These are phyloP conservation scores for Cardamine resedifolia DNA, from an alignment of 345 rosid species.

Conservation along the genomic window DNA sequence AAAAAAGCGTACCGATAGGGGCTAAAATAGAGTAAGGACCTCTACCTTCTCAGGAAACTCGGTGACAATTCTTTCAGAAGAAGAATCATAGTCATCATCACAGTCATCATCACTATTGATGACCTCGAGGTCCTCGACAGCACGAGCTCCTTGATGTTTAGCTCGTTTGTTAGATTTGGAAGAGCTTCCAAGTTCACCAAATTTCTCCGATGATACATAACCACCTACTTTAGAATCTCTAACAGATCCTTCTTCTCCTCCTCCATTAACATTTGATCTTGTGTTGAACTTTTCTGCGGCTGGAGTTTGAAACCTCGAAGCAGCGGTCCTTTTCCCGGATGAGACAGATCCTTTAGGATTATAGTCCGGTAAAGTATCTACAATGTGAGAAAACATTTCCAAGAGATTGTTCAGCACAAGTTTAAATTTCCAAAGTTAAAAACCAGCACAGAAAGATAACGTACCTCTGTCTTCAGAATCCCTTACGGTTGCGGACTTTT, in stretches of 20 bases:
- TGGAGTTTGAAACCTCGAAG: slow-evolving; percentile 21
- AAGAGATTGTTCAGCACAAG: slow-evolving; percentile 9
- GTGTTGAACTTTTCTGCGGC: slow-evolving; percentile 33
- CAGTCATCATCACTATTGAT: slow-evolving; percentile 26
- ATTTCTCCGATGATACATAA: slow-evolving; percentile 34
- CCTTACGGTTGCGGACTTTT: slow-evolving; percentile 27
- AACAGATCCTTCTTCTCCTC: slow-evolving; percentile 30
- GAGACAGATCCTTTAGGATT: slow-evolving; percentile 29
- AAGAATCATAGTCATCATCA: no score
- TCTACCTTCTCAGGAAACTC: slow-evolving; percentile 6
- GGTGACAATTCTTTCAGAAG: slow-evolving; percentile 9
- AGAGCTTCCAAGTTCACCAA: slow-evolving; percentile 24
- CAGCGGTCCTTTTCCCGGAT: slow-evolving; percentile 35
- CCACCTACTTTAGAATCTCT: neutral
- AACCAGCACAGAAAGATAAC: neutral
- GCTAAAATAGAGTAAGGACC: neutral
- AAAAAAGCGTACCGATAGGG: neutral
- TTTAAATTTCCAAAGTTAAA: neutral
- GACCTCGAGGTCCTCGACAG: neutral
- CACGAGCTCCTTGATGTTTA: slow-evolving; percentile 23
- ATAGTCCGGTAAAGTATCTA: slow-evolving; percentile 55
- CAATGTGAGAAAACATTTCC: slow-evolving; percentile 20
- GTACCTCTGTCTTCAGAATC: slow-evolving; percentile 53
- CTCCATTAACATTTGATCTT: slow-evolving; percentile 28
- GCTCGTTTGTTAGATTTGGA: slow-evolving; percentile 38